Base-by-base conservation (phyloP, 495 filamentous ascomycete genomes). In the Penicillium coprophilum region DNA sequence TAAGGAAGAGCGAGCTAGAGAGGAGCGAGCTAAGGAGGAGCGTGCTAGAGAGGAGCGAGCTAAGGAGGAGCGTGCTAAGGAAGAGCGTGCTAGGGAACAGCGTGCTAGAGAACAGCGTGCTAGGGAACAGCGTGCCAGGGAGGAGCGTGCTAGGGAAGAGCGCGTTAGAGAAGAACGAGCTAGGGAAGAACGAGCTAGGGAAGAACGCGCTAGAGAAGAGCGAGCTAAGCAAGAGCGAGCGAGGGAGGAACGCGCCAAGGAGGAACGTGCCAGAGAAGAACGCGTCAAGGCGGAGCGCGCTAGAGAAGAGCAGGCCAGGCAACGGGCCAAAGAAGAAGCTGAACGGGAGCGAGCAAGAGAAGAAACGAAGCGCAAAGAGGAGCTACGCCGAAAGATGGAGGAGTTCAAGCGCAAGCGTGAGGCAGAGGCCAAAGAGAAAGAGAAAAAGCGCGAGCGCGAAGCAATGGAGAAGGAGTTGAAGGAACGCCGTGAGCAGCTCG, bases 271-370 rank as follows among this genome's bases (percentile, higher is more conserved):
- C 6, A 24, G 11, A 57, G 49, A 59, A 32, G 46, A 60, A 28
- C 49, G 48, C 5, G 52, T 34, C 11, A 48, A 53, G 13, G 56
- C 61, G 28, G 46, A 57, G 40, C 28, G 40, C 23, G 57, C 44
- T 8, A 56, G 55, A 21, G 61, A 67, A 40, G 58, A 60, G 39
- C 53, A 52, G 24, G 50, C 60, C 38, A 51, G 51, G 48, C 54
- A 50, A 57, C 53, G 56, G 30, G 70, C 54, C 30, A 62, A 69
- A 45, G 71, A 64, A 21, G 82, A 76, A 54, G 80, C 76, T 9
- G 79, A 80, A 9, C 88, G 86, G 85, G 86, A 91, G 61, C 87
- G 80, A 57, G 88, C 85, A 3, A 75, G 83, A 51, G 87, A 91
- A 65, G 89, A 92, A 59, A 84, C 85, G 51, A 72, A 69, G 61